Conservation (phyloP, 768 basidiomycete genomes). For the Naganishia vishniacii region DNA sequence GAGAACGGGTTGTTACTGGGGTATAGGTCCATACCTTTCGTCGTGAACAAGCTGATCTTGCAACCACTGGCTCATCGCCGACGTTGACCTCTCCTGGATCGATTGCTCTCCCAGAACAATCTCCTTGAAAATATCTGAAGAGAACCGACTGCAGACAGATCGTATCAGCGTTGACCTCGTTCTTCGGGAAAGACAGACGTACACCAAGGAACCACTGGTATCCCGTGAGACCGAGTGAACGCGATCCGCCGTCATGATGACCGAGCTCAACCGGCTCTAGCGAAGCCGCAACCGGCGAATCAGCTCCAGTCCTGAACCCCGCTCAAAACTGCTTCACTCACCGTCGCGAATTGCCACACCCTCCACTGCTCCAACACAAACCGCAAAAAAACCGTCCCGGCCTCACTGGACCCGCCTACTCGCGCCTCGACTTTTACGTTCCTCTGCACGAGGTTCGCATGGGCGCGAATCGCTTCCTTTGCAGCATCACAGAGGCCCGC, state of each 20-base stretch:
- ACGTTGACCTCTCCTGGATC: slow-evolving; percentile 16
- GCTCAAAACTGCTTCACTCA: neutral
- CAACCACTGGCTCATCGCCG: slow-evolving; percentile 12
- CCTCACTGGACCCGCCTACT: neutral
- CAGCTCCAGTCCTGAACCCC: neutral
- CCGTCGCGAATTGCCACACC: slow-evolving; percentile 17
- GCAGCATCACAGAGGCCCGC: neutral
- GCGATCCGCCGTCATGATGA: slow-evolving; percentile 20
- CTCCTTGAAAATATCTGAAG: slow-evolving; percentile 12
- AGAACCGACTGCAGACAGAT: neutral
- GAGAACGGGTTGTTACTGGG: no score
- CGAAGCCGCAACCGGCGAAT: neutral
- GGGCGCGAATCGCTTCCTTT: neutral
- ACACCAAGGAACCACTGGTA: neutral
- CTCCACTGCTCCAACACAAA: slow-evolving; percentile 18
- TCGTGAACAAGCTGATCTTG: neutral
- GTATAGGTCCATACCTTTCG: neutral
- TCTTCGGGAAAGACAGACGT: neutral
- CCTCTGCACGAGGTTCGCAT: neutral
- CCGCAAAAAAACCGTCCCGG: slow-evolving; percentile 4
- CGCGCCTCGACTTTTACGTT: neutral
- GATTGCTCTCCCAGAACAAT: slow-evolving; percentile 20
- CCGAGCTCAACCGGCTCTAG: slow-evolving; percentile 15
- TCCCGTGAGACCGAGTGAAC: neutral
- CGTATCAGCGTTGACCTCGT: neutral